Conservation (phyloP, 73 alveolate species). For the Breviolum minutum region DNA sequence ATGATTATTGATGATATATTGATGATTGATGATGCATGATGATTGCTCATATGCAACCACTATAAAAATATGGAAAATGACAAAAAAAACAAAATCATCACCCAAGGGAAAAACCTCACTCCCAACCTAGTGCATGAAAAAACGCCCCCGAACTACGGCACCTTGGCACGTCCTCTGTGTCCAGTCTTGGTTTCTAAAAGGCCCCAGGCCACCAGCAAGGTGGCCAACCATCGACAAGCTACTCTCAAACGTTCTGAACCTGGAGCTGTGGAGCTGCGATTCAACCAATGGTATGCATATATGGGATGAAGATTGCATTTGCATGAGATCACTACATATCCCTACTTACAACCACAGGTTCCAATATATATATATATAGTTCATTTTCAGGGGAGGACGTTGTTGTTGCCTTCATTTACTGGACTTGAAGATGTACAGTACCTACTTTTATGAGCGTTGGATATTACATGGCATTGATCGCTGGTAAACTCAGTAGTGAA, state of each 20-base stretch:
- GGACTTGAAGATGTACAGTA: background rate
- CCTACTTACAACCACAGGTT: too few relatives aligned
- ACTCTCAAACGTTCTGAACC: slow-evolving; percentile 8
- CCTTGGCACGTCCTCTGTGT: slow-evolving; percentile 59
- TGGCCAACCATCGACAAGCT: slow-evolving; percentile 77
- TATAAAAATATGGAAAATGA: background rate
- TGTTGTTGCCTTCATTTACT: background rate
- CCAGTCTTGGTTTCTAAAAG: slow-evolving; percentile 78
- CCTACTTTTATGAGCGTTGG: background rate
- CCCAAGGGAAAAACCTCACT: background rate
- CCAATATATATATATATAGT: background rate
- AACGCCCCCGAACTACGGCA: background rate
- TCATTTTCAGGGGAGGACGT: background rate
- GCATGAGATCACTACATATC: too few relatives aligned
- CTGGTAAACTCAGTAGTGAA: too few relatives aligned
- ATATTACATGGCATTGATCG: too few relatives aligned
- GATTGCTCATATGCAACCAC: background rate
- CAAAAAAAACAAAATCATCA: background rate
- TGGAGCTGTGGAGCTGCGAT: background rate
- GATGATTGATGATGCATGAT: background rate
- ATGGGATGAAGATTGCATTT: background rate
- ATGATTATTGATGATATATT: background rate
- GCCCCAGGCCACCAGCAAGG: slow-evolving; percentile 86
- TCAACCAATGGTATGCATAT: background rate
- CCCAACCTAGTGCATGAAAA: background rate